Evolutionary conservation across 2,329 filamentous ascomycete genomes (phyloP), one percentile per base, ranked within the genome.

Genomic region (Fusarium sp.): DNA sequence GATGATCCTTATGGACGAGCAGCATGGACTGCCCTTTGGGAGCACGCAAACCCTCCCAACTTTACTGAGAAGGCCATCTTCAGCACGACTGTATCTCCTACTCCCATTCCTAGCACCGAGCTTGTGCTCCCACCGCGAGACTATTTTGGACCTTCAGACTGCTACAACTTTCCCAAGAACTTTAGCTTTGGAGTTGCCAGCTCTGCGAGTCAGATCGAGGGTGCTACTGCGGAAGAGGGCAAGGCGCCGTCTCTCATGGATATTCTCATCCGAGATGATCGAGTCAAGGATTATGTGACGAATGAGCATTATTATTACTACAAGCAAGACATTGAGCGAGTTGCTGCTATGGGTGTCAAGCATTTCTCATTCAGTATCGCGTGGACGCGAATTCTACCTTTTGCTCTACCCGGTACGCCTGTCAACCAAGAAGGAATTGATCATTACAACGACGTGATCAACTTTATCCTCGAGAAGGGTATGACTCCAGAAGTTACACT

Each of bases 301-400:
- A 85, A 83, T 42, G 84, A 85, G 75, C 81, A 86, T 57, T 87
- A 87, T 71, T 87, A 85, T 62, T 75, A 85, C 9, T 88, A 87
- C 69, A 87, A 87, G 73, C 85, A 87, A 74, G 84, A 87, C 42
- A 86, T 88, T 43, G 84, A 83, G 59, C 80, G 85, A 0, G 78
- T 87, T 10, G 84, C 85, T 1, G 79, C 83, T 4, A 80, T 88
- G 74, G 85, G 85, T 0, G 80, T 85, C 10, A 80, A 80, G 44
- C 82, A 85, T 49, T 87, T 85, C 72, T 83, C 83, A 4, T 87
- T 87, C 64, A 84, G 82, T 6, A 84, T 87, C 55, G 76, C 84
- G 0, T 87, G 85, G 85, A 79, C 83, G 3, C 77, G 85, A 7
- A 85, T 88, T 40, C 70, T 88, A 11, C 85, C 86, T 0, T 88